Conservation (phyloP, 2,329 filamentous ascomycete genomes). For the Monilinia polystroma region DNA sequence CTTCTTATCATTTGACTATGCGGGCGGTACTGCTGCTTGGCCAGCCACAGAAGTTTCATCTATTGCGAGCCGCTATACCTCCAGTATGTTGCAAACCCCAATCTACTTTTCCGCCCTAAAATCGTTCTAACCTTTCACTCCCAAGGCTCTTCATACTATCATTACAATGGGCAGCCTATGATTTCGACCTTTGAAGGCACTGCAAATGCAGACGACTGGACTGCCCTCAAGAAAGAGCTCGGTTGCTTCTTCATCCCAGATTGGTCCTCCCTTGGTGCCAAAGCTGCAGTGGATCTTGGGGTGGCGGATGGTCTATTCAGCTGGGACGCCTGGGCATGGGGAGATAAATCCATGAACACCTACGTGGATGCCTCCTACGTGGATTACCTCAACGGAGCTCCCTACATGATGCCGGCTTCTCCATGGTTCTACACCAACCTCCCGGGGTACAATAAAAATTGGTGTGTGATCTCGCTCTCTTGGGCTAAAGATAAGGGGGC, state of each 20-base stretch:
- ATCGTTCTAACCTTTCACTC: no score
- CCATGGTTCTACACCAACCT: slow-evolving; percentile 41
- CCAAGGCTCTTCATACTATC: background rate
- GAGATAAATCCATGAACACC: slow-evolving; percentile 27
- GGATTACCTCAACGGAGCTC: slow-evolving; percentile 24
- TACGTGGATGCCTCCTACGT: slow-evolving; percentile 27
- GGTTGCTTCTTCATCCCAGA: slow-evolving; percentile 17
- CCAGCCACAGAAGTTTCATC: no score
- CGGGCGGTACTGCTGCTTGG: slow-evolving; percentile 30
- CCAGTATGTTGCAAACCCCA: no score
- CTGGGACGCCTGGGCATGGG: slow-evolving; percentile 26
- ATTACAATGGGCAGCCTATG: background rate
- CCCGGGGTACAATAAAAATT: slow-evolving; percentile 43
- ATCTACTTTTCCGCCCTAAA: no score
- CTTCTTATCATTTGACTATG: slow-evolving; percentile 40
- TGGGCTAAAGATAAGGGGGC: no score
- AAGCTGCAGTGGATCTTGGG: slow-evolving; percentile 18
- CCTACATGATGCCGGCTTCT: slow-evolving; percentile 38
- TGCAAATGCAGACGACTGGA: slow-evolving; percentile 24
- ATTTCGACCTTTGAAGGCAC: background rate
- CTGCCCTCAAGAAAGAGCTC: slow-evolving; percentile 25
- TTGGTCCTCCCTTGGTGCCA: slow-evolving; percentile 29
- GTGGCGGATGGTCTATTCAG: background rate
- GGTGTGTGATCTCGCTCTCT: no score
- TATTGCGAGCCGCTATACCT: no score